Conservation (phyloP, 1,284 basidiomycete genomes). For the Fomitopsis palustris region DNA sequence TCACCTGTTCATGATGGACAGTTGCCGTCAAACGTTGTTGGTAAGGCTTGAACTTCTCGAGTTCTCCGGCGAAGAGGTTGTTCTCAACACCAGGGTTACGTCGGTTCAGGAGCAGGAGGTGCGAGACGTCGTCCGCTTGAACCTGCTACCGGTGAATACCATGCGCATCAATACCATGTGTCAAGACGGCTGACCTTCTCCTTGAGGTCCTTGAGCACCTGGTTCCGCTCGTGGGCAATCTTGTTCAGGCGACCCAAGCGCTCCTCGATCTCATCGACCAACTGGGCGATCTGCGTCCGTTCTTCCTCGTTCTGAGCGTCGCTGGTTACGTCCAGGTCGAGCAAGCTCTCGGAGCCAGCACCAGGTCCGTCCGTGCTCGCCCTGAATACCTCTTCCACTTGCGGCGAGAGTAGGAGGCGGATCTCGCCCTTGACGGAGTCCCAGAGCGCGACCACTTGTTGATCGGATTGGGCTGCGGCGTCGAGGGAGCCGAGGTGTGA, state of each 20-base stretch:
- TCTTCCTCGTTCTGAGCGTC: conserved; percentile 68
- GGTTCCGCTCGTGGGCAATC: conserved; percentile 81
- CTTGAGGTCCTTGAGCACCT: conserved; percentile 91
- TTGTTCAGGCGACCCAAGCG: conserved; percentile 73
- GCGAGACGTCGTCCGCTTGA: conserved; percentile 95
- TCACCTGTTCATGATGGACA: conserved; percentile 71
- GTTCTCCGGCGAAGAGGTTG: conserved; percentile 85
- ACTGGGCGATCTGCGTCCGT: conserved; percentile 59
- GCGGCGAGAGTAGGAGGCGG: conserved; percentile 57
- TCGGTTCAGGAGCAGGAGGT: conserved; percentile 88
- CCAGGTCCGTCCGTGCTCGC: conserved; percentile 47
- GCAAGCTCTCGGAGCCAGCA: conserved; percentile 45
- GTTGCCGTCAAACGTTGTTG: conserved; percentile 80
- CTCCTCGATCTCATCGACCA: conserved; percentile 78
- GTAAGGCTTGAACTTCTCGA: conserved; percentile 94
- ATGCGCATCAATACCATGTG: neutral
- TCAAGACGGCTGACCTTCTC: conserved; percentile 62
- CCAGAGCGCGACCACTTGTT: conserved; percentile 78
- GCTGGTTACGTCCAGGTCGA: conserved; percentile 69
- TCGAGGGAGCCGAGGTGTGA: conserved; percentile 74
- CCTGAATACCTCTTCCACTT: conserved; percentile 72
- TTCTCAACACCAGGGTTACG: conserved; percentile 84
- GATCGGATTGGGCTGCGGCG: conserved; percentile 78
- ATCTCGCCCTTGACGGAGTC: conserved; percentile 69
- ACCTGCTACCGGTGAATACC: conserved; percentile 47